Conservation (phyloP, 2,329 filamentous ascomycete species). For the Chaetothyriales sp. region DNA sequence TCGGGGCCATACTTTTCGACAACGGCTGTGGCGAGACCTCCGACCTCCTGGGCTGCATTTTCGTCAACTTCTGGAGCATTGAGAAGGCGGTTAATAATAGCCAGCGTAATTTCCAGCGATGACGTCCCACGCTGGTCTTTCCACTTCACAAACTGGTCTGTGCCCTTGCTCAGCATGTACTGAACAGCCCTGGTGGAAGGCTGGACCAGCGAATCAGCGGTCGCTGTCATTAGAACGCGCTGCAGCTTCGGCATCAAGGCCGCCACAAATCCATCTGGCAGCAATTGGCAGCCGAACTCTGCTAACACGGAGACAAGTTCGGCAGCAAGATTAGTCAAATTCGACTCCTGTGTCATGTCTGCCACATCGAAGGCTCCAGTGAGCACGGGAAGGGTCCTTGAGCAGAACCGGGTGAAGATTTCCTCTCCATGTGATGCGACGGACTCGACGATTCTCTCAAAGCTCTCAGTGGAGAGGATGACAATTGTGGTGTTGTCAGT, state of each 20-base stretch:
- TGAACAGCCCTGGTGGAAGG: constrained; percentile 75
- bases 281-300: constrained; percentile 67
- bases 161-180: constrained; percentile 78
- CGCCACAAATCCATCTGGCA: constrained; percentile 73
- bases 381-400: constrained; percentile 73
- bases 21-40: constrained; percentile 79
- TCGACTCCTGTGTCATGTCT: constrained; percentile 67
- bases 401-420: constrained; percentile 62
- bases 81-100: constrained; percentile 73
- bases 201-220: constrained; percentile 77
- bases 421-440: constrained; percentile 42
- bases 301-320: constrained; percentile 70
- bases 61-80: constrained; percentile 75
- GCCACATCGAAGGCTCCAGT: constrained; percentile 82
- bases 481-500: constrained; percentile 53
- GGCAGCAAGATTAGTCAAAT: constrained; percentile 70
- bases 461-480: constrained; percentile 72
- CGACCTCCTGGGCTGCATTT: constrained; percentile 87
- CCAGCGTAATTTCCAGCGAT: constrained; percentile 73
- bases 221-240: constrained; percentile 62
- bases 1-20: constrained; percentile 92
- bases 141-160: constrained; percentile 79
- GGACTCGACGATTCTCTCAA: constrained; percentile 61
- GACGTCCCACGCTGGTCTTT: constrained; percentile 57
- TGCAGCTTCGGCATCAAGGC: constrained; percentile 78